Conservation (phyloP, 257 asterid genomes). For the Nicotiana obtusifolia region DNA sequence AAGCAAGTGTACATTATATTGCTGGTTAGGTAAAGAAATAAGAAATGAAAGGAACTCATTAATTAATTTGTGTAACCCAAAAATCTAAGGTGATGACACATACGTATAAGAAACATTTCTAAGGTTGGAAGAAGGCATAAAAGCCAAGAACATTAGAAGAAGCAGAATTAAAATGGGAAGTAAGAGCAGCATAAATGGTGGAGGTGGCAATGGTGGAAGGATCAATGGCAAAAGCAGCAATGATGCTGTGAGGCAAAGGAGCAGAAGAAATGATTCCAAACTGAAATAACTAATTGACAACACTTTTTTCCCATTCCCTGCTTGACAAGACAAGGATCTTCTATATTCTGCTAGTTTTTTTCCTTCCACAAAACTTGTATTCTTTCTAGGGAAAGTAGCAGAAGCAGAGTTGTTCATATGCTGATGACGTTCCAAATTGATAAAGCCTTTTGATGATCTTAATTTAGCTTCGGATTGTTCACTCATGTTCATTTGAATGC, state of each 20-base stretch:
- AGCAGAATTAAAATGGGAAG: slow-evolving; percentile 51
- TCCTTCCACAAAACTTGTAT: background rate
- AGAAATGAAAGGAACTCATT: background rate
- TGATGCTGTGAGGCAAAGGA: slow-evolving; percentile 49
- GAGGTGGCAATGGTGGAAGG: slow-evolving; percentile 80
- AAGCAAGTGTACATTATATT: background rate
- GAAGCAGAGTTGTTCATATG: background rate
- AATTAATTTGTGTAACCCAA: background rate
- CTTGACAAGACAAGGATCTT: background rate
- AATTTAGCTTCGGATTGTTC: background rate
- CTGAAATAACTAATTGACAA: slow-evolving; percentile 38
- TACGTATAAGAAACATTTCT: slow-evolving; percentile 10
- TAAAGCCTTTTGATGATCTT: background rate
- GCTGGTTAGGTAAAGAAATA: background rate
- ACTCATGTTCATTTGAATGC: too few species aligned
- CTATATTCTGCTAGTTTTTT: background rate
- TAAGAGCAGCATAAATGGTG: slow-evolving; percentile 58
- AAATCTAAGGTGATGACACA: background rate
- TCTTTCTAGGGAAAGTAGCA: background rate
- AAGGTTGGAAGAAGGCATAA: slow-evolving; percentile 41
- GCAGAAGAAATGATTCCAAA: slow-evolving; percentile 43
- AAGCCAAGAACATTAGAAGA: slow-evolving; percentile 61
- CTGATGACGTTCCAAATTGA: background rate
- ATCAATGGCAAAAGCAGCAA: slow-evolving; percentile 58
- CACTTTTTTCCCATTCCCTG: slow-evolving; percentile 23